Evolutionary conservation across 805 yeast genomes (phyloP).

Genomic region (Kuraishia hungarica): DNA sequence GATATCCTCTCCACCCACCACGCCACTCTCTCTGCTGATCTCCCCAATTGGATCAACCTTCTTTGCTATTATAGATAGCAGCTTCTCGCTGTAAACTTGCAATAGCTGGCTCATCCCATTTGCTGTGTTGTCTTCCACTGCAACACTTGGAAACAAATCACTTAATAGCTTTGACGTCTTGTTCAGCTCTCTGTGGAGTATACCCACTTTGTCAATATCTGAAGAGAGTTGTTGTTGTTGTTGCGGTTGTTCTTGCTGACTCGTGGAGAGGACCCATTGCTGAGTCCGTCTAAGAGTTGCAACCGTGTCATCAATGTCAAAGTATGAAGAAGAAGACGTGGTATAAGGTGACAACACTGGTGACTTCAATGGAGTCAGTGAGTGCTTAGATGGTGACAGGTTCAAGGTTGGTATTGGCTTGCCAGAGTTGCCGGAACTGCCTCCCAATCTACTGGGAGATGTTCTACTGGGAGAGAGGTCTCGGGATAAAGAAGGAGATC

Average conservation of each 20-base stretch:
- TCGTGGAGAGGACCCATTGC: neutral
- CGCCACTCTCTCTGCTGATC: neutral
- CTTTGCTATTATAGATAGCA: neutral
- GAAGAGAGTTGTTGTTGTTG: neutral
- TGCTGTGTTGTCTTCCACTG: neutral
- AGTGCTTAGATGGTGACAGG: neutral
- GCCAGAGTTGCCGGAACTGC: too few species aligned
- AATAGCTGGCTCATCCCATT: neutral
- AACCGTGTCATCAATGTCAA: neutral
- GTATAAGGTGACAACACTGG: neutral
- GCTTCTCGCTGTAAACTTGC: neutral
- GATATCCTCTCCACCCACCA: too few species aligned
- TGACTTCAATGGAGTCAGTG: neutral
- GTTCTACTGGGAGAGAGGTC: neutral
- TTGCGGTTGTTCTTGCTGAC: neutral
- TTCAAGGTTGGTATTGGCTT: neutral
- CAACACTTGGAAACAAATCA: neutral
- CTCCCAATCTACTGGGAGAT: neutral
- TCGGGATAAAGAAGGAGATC: neutral
- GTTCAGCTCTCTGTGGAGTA: neutral
- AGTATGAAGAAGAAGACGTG: neutral
- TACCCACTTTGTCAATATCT: neutral
- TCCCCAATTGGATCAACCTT: neutral
- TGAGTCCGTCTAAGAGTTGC: neutral
- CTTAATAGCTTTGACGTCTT: neutral